Base-by-base conservation (phyloP, 345 rosid species). In the Eucalyptus grandis region DNA sequence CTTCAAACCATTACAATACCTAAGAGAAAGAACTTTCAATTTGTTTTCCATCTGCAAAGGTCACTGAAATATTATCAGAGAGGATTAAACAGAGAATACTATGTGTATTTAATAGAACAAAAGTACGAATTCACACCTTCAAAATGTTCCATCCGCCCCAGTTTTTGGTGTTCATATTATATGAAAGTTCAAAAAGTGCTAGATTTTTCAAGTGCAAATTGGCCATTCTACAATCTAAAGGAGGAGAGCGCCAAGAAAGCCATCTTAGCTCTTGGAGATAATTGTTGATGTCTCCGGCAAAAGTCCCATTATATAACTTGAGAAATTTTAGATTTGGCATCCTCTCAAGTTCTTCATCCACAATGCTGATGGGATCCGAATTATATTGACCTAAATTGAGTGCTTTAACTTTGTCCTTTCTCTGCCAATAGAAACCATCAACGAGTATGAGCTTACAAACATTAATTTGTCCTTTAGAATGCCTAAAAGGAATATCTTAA, bases 1-100 rank as follows among this genome's bases (percentile, higher is more conserved):
- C 3, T 69, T 17, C 43, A 69, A 69, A 3, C 24, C 43, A 0
- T 1, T 0, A 69, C 81, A 69, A 1, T 0, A 0, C 0, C 1
- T 0, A 24, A 69, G 81, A 37, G 83, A 72, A 72, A 72, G 83
- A 6, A 37, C 83, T 72, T 72, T 72, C 26, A 37, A 72, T 17
- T 5, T 34, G 4, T 72, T 34, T 34, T 4, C 46, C 46, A 72
- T 9, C 82, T n/a, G 3, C 46, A 72, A 10, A 34, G 6, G 14
- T 72, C 2, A 4, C 8, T n/a, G 1, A 69, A 69, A 69, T 0
- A 34, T 69, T 17, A 34, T 9, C 13, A n/a, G 1, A 34, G 81
- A 34, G 82, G 14, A 72, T 72, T 2, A 72, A 72, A 72, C n/a
- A 37, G 2, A 37, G 14, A 34, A 37, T 19, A 37, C 44, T 72